Conservation (phyloP, 1,284 basidiomycete species). For the Peniophora sp. region DNA sequence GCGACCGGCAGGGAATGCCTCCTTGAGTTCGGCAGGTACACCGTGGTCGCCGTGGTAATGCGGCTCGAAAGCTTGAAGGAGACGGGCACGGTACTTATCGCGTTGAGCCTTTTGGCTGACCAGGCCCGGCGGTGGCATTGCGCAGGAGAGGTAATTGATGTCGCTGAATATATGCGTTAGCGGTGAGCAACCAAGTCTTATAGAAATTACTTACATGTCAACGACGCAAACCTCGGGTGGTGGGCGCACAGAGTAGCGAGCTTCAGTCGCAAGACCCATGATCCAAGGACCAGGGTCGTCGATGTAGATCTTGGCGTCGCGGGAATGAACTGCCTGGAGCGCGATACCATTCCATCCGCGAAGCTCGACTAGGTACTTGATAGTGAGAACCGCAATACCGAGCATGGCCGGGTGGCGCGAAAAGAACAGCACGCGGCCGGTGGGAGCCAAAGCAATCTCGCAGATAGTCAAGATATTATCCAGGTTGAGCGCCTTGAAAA, state of each 20-base stretch:
- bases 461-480: slow-evolving; percentile 92
- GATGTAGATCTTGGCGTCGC: slow-evolving; percentile 85
- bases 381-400: slow-evolving; percentile 80
- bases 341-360: slow-evolving; percentile 92
- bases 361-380: slow-evolving; percentile 89
- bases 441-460: slow-evolving; percentile 92
- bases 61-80: slow-evolving; percentile 74
- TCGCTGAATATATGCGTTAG: slow-evolving; percentile 43
- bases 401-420: slow-evolving; percentile 90
- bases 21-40: slow-evolving; percentile 86
- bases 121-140: slow-evolving; percentile 71
- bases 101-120: slow-evolving; percentile 78
- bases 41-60: slow-evolving; percentile 80
- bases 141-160: slow-evolving; percentile 84
- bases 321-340: slow-evolving; percentile 79
- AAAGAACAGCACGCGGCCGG: slow-evolving; percentile 85
- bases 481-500: slow-evolving; percentile 91
- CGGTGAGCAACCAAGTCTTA: slow-evolving; percentile 1
- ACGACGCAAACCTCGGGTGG: slow-evolving; percentile 82
- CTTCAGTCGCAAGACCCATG: slow-evolving; percentile 84
- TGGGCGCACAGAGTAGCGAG: slow-evolving; percentile 70
- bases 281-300: slow-evolving; percentile 91
- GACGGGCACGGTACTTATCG: slow-evolving; percentile 74
- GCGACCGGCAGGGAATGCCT: slow-evolving; percentile 88
- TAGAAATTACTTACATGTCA: slow-evolving; percentile 64